phyloP scores from a whole-genome alignment of 192 early-diverging fungal genomes.

The Chytriomyces confervae region DNA sequence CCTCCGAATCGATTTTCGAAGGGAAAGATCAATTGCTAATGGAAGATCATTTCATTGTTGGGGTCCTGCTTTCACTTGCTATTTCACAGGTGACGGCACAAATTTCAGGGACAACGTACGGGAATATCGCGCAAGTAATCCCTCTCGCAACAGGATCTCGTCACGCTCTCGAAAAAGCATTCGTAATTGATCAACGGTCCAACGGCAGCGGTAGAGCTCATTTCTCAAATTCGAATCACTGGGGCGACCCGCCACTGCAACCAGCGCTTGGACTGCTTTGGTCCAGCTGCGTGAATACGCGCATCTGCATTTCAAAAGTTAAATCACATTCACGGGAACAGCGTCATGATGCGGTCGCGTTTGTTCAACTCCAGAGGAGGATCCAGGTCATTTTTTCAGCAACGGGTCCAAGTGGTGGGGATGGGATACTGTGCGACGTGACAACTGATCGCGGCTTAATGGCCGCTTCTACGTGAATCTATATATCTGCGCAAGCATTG shows the following conservation, averaged over 20 bases:
- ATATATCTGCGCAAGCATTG: neutral
- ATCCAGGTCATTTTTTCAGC: slow-evolving; percentile 4
- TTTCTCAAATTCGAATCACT: no score
- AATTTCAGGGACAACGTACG: neutral
- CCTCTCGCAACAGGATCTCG: slow-evolving; percentile 25
- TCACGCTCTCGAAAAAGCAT: slow-evolving; percentile 4
- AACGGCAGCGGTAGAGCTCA: neutral
- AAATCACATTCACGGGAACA: neutral
- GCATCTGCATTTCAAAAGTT: slow-evolving; percentile 23
- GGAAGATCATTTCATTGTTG: no score
- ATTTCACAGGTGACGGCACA: neutral
- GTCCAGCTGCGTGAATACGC: slow-evolving; percentile 30
- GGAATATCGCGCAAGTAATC: neutral
- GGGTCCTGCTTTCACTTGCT: no score
- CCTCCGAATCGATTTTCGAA: no score
- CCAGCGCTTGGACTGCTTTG: slow-evolving; percentile 38
- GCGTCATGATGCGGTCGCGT: neutral
- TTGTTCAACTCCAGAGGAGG: neutral
- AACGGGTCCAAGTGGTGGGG: slow-evolving; percentile 11
- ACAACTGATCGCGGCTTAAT: neutral
- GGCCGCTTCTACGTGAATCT: neutral
- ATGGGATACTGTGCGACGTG: slow-evolving; percentile 39
- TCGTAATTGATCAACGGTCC: slow-evolving; percentile 4
- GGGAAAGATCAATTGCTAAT: no score
- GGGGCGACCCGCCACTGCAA: neutral